Evolutionary conservation across 2,329 filamentous ascomycete species (phyloP).

Genomic region (Colletotrichum sp.): DNA sequence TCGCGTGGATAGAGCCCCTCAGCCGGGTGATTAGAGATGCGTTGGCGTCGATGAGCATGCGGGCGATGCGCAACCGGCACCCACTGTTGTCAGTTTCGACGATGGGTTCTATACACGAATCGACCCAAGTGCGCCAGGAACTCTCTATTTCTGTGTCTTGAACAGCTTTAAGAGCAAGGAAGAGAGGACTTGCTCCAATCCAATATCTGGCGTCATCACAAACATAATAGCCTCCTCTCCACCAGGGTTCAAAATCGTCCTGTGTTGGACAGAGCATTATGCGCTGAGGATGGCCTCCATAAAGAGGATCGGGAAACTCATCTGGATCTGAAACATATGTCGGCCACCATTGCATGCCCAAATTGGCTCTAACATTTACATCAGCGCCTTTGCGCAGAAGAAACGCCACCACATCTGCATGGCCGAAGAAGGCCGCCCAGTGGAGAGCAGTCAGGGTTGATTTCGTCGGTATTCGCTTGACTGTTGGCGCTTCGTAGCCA

Average conservation of each 20-base stretch:
- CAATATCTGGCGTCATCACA: neutral
- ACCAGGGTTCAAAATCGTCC: neutral
- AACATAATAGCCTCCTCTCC: too few relatives aligned
- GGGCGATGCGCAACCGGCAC: neutral
- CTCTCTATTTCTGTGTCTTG: neutral
- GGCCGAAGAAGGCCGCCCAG: neutral
- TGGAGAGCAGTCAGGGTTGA: neutral
- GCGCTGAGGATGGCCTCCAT: rapidly evolving
- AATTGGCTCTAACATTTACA: neutral
- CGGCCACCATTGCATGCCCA: neutral
- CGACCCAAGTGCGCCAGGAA: neutral
- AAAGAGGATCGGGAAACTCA: rapidly evolving
- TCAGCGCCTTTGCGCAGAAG: neutral
- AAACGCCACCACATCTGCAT: neutral
- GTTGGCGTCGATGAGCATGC: neutral
- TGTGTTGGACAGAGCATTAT: rapidly evolving
- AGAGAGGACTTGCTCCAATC: neutral
- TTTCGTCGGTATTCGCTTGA: neutral
- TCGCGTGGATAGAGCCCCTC: neutral
- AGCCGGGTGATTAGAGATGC: neutral
- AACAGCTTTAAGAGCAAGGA: neutral
- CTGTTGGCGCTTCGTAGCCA: rapidly evolving
- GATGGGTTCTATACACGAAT: rapidly evolving
- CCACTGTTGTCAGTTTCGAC: neutral
- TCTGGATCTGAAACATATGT: rapidly evolving